A percentile compares a stretch with the other conserved stretches of the same genome.
phyloP scores from a whole-genome alignment of 805 yeast species.

The Starmerella asiatica region DNA sequence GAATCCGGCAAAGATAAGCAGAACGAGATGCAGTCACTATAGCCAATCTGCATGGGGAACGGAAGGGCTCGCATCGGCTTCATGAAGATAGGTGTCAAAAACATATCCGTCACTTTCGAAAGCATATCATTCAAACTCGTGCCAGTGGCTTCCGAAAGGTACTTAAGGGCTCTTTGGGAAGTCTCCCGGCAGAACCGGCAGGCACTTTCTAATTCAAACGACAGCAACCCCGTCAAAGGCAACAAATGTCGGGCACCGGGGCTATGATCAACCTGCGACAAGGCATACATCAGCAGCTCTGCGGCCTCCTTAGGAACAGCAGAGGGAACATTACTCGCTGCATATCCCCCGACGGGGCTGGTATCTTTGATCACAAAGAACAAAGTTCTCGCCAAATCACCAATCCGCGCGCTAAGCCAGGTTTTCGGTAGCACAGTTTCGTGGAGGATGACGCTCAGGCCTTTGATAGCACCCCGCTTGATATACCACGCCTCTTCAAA shows the following conservation, averaged over 20 bases:
- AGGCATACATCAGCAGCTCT: constrained; percentile 46
- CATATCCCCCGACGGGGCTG: constrained; percentile 22
- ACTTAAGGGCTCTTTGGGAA: constrained; percentile 55
- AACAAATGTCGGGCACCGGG: constrained; percentile 62
- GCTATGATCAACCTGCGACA: constrained; percentile 27
- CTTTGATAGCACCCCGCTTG: constrained; percentile 80
- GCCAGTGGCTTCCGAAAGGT: constrained; percentile 54
- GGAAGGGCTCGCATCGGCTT: constrained; percentile 95
- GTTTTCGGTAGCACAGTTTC: constrained; percentile 53
- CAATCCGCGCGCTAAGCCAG: constrained; percentile 66
- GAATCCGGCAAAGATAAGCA: constrained; percentile 71
- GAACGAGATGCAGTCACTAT: constrained; percentile 91
- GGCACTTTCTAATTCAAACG: constrained; percentile 84
- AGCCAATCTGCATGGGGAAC: constrained; percentile 97
- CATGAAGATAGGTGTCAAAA: constrained; percentile 88
- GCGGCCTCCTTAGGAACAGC: constrained; percentile 63
- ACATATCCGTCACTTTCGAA: constrained; percentile 65
- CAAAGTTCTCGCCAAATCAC: constrained; percentile 73
- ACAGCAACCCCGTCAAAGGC: constrained; percentile 73
- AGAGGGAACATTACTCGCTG: constrained; percentile 75
- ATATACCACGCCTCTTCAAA: constrained; percentile 77
- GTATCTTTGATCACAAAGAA: constrained; percentile 75
- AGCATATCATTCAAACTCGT: constrained; percentile 63
- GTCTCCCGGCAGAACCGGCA: constrained; percentile 70
- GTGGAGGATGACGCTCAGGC: constrained; percentile 57